Base-by-base conservation (phyloP, 257 asterid species). In the Penstemon davidsonii region DNA sequence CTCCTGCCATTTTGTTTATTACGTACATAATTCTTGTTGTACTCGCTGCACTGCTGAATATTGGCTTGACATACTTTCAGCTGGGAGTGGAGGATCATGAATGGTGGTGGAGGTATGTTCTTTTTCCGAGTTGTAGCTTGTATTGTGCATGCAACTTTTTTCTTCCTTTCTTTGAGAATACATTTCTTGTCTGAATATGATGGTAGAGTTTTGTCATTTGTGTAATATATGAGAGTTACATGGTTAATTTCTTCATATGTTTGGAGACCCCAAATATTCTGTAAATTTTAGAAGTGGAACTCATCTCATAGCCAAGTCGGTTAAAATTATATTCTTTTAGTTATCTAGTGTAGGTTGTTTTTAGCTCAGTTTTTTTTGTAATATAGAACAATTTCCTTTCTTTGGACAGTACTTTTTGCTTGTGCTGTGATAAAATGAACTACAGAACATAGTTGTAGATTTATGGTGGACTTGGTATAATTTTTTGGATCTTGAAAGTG, bases 81-180 rank as follows among this genome's bases (percentile, higher is more conserved):
- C 90, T 92, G 73, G 77, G 84, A 3, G 88, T 68, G 55, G 97
- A 92, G 59, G 96, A 86, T 61, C 89, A 84, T 61, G 80, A 87
- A 72, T 92, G 98, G 98, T 76, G 90, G 83, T 90, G 98, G 98
- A 73, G 91, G 98, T 92, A 84, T 12, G 81, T 65, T 65, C 41
- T 62, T 39, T 44, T 25, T n/a, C 60, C n/a, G 8, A 62, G 65
- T 38, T 61, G 12, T 56, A 64, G 19, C 73, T 40, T 19, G 5
- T 70, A 71, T 42, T 40, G 33, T 7, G 7, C 15, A 39, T 56
- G 6, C 42, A 12, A 19, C 9, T 56, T 50, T 18, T 8, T 55
- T 19, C 66, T 58, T 41, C 13, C 1, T 19, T 64, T n/a, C 19
- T 40, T 8, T 38, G 7, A 3, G 5, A 56, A 1, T 53, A 38